These are phyloP conservation scores for Eutrema salsugineum DNA, from an alignment of 441 rosid species.

Conservation along the genomic window DNA sequence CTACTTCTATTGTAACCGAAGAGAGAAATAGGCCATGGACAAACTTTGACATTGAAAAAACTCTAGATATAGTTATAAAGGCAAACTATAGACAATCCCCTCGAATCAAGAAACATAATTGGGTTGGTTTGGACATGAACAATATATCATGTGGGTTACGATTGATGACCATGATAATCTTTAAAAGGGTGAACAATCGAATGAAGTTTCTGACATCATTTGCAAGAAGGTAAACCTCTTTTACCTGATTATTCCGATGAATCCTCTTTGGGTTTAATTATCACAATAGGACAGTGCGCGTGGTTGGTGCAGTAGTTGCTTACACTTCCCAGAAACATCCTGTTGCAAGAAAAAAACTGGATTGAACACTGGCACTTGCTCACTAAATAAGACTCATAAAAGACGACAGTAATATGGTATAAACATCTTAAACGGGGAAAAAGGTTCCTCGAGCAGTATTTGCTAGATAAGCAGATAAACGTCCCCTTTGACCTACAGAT, in stretches of 20 bases:
- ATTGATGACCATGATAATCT: neutral
- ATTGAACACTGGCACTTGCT: neutral
- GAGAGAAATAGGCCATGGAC: neutral
- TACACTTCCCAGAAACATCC: conserved; percentile 97
- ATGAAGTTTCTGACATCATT: neutral
- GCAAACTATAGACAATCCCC: neutral
- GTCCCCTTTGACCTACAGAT: neutral
- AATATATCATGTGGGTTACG: neutral
- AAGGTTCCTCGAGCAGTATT: neutral
- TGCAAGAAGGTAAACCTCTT: neutral
- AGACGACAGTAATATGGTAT: neutral
- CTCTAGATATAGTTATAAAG: neutral
- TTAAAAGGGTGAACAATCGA: neutral
- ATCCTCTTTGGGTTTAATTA: conserved; percentile 55
- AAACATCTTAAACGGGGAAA: neutral
- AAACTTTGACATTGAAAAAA: neutral
- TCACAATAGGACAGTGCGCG: conserved; percentile 69
- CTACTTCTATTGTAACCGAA: neutral
- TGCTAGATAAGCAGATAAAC: neutral
- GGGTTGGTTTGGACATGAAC: neutral
- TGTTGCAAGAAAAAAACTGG: conserved; percentile 20
- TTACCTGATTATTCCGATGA: conserved; percentile 38
- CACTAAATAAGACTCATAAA: neutral
- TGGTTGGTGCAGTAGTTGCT: conserved; percentile 91
- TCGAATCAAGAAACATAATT: neutral